These are phyloP conservation scores for Gloeostereum incarnatum DNA, from an alignment of 768 basidiomycete genomes.

Conservation along the genomic window DNA sequence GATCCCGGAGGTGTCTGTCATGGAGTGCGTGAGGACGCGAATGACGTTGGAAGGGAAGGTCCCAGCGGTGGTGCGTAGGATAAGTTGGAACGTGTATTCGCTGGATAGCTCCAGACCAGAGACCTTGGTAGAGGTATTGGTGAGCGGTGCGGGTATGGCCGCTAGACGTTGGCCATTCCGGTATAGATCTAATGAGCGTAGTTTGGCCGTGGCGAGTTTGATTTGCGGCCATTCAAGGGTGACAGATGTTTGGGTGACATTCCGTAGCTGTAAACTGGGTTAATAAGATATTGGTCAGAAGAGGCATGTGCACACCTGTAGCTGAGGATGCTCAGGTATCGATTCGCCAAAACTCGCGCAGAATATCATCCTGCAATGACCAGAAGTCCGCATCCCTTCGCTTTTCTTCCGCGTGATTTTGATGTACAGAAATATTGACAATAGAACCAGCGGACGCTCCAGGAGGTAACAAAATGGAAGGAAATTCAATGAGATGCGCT, in stretches of 20 bases:
- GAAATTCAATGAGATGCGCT: constrained; percentile 96
- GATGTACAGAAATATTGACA: constrained; percentile 91
- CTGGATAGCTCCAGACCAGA: constrained; percentile 75
- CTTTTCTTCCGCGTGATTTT: constrained; percentile 79
- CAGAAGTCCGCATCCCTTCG: constrained; percentile 77
- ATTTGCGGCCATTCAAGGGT: constrained; percentile 93
- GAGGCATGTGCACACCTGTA: constrained; percentile 43
- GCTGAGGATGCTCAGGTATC: constrained; percentile 62
- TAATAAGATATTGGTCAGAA: too few species aligned
- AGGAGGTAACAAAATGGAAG: constrained; percentile 88
- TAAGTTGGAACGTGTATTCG: constrained; percentile 90
- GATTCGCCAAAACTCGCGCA: constrained; percentile 61
- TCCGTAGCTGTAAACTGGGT: constrained; percentile 51
- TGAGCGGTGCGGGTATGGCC: constrained; percentile 71
- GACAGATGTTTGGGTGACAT: constrained; percentile 94
- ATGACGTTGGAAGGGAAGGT: constrained; percentile 81
- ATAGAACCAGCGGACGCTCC: constrained; percentile 92
- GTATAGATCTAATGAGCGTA: constrained; percentile 89
- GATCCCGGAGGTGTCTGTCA: constrained; percentile 91
- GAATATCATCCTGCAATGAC: constrained; percentile 74
- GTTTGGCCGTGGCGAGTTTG: constrained; percentile 74
- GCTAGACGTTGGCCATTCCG: constrained; percentile 85
- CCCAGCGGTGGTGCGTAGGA: constrained; percentile 88
- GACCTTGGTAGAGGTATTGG: constrained; percentile 83
- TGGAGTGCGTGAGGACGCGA: constrained; percentile 84